Evolutionary conservation across 305 asterid species (phyloP), one percentile per base, ranked within the genome.

Genomic region (Striga hermonthica): DNA sequence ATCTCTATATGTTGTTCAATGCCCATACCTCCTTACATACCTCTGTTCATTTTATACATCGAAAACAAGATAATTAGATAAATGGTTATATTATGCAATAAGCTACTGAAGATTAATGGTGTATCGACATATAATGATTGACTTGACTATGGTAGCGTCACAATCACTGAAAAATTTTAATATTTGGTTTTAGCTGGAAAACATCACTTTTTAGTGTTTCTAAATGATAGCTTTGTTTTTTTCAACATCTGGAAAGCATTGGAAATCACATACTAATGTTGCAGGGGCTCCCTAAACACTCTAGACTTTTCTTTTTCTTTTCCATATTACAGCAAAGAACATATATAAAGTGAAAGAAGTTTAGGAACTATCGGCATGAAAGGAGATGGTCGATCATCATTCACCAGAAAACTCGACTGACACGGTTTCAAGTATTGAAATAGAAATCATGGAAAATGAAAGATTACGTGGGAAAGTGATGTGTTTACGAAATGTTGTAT

Each of bases 1-100:
- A 52, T 62, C 53, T 59, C 60, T 12, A 56, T 35, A 60, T 14
- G 13, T 45, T 49, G n/a, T 48, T 37, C 66, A 12, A 7, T 67
- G 13, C 67, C 59, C 57, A 35, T 31, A 64, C 55, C 22, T 61
- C 55, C 22, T 61, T 58, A 35, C 15, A 9, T 8, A 43, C 34
- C 28, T 38, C 11, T 57, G 22, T 47, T 34, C 38, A 50, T 22
- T 36, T 47, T 64, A 61, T 6, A 39, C 57, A 48, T 53, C 52
- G 64, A 35, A 59, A 66, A 45, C 53, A 31, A 57, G 54, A 14
- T 54, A 39, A 39, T 35, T 11, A 34, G 55, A 36, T 61, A 47
- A 54, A 10, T 39, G 15, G 49, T 55, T 37, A 52, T 28, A 47
- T 65, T 44, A 47, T 56, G 6, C 28, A 4, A 40, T 49, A 48